Percentiles rank a stretch among this genome's conserved stretches.
These are phyloP conservation scores for Lactarius hatsudake DNA, from an alignment of 768 basidiomycete species.

Conservation along the genomic window DNA sequence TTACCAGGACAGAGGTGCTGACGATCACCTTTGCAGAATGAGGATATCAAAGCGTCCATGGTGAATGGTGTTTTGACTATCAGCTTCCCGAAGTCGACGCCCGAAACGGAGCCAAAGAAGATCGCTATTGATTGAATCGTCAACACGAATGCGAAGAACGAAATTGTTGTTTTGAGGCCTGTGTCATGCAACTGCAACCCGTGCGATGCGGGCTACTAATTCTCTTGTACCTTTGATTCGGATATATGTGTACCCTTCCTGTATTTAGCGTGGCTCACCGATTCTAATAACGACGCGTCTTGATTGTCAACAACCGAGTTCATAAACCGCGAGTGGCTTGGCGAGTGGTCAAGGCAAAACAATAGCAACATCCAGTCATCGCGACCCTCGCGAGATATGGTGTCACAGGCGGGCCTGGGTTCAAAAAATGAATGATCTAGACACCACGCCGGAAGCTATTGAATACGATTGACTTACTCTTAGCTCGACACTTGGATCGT, in stretches of 20 bases:
- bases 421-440: background rate
- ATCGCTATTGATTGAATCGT: slow-evolving; percentile 35
- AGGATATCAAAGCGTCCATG: slow-evolving; percentile 43
- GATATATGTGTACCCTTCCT: background rate
- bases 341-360: too few species aligned
- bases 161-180: background rate
- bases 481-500: too few species aligned
- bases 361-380: too few species aligned
- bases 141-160: background rate
- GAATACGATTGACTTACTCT: too few species aligned
- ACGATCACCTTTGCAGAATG: slow-evolving; percentile 23
- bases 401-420: background rate
- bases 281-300: background rate
- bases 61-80: slow-evolving; percentile 47
- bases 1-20: background rate
- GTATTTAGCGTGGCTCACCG: background rate
- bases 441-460: too few species aligned
- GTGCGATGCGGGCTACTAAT: background rate
- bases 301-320: background rate
- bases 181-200: background rate
- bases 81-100: slow-evolving; percentile 45
- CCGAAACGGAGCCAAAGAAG: slow-evolving; percentile 44
- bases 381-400: too few species aligned
- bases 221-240: background rate
- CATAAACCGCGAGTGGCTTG: background rate